Conservation (phyloP, 371 early-diverging fungal species). For the Rhizomucor pusillus region DNA sequence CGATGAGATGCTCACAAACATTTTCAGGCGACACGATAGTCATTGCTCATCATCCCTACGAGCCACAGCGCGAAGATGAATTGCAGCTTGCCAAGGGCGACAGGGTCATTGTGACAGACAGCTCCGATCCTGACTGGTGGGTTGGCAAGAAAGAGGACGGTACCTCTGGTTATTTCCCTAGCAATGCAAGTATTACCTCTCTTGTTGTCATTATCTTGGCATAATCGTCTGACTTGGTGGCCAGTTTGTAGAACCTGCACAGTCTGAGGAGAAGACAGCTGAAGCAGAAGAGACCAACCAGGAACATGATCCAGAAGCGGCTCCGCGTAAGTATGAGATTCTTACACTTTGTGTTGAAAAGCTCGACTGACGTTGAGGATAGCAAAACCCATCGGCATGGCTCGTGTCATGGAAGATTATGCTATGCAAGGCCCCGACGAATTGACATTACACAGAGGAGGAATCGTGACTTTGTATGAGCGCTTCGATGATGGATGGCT, state of each 20-base stretch:
- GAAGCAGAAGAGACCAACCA: slow-evolving; percentile 2
- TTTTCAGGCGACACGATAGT: slow-evolving; percentile 4
- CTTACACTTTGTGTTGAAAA: not conserved
- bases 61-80: slow-evolving; percentile 55
- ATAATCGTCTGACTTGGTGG: too few relatives aligned
- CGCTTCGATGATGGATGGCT: slow-evolving; percentile 69
- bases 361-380: not conserved
- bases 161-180: slow-evolving; percentile 68
- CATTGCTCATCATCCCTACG: slow-evolving; percentile 37
- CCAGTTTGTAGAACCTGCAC: slow-evolving; percentile 25
- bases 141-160: slow-evolving; percentile 57
- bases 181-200: slow-evolving; percentile 53
- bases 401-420: slow-evolving; percentile 68
- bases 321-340: slow-evolving; percentile 3
- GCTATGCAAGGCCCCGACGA: slow-evolving; percentile 68
- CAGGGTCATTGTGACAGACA: slow-evolving; percentile 47
- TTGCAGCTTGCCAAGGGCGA: slow-evolving; percentile 55
- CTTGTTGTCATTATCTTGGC: not conserved
- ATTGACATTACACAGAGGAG: slow-evolving; percentile 63
- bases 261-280: not conserved
- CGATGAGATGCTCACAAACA: too few relatives aligned
- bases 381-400: slow-evolving; percentile 45
- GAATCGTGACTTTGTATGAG: slow-evolving; percentile 63
- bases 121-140: slow-evolving; percentile 63
- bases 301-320: not conserved